These are phyloP conservation scores for Lithocarpus polystachyus DNA, from an alignment of 306 rosid species.

Conservation along the genomic window DNA sequence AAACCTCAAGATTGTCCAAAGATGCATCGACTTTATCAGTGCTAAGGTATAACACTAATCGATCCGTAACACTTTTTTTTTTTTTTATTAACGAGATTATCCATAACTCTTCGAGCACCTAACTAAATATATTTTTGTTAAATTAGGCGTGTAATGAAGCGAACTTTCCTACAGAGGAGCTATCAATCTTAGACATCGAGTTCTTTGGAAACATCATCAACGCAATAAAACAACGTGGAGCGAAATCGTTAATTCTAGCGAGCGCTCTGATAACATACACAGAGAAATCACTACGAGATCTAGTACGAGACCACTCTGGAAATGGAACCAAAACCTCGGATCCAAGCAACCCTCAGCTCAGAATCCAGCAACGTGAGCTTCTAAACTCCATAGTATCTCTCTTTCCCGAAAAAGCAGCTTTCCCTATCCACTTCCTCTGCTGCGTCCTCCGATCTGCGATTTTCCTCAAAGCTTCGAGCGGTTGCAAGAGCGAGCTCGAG, in stretches of 20 bases:
- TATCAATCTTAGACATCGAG: slow-evolving; percentile 49
- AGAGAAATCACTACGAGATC: slow-evolving; percentile 69
- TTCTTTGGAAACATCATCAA: slow-evolving; percentile 48
- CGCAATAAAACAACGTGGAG: slow-evolving; percentile 62
- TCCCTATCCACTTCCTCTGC: slow-evolving; percentile 86
- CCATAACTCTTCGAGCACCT: too few relatives aligned
- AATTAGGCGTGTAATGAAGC: slow-evolving; percentile 58
- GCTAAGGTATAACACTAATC: slow-evolving; percentile 26
- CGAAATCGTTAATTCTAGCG: slow-evolving; percentile 46
- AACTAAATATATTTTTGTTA: background rate
- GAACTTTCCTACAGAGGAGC: slow-evolving; percentile 74
- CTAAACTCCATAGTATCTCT: slow-evolving; percentile 56
- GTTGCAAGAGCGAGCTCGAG: slow-evolving; percentile 68
- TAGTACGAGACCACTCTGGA: slow-evolving; percentile 82
- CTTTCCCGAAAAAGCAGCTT: slow-evolving; percentile 73
- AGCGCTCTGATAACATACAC: slow-evolving; percentile 67
- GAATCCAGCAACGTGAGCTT: slow-evolving; percentile 45
- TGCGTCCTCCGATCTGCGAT: slow-evolving; percentile 80
- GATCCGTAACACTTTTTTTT: too few relatives aligned
- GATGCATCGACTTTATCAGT: slow-evolving; percentile 50
- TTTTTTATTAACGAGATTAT: too few relatives aligned
- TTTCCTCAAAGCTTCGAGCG: slow-evolving; percentile 50
- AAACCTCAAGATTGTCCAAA: slow-evolving; percentile 43
- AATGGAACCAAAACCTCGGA: slow-evolving; percentile 15
- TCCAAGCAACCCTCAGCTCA: slow-evolving; percentile 19